Base-by-base conservation (phyloP, 495 filamentous ascomycete genomes). In the Tuber umbilicatum region DNA sequence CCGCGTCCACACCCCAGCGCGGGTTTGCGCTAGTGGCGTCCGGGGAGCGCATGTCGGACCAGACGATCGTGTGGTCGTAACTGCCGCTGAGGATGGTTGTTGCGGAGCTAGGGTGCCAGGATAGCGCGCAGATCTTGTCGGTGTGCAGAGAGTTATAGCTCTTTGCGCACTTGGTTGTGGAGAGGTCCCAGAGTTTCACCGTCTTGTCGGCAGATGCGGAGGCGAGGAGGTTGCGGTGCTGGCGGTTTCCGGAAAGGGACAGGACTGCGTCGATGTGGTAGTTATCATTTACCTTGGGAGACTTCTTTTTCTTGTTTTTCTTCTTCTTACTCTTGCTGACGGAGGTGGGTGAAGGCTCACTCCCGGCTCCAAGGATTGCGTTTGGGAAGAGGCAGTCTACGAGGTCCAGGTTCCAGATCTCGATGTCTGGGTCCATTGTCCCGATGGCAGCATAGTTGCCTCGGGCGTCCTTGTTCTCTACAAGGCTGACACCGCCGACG, bases 321-420 rank as follows among this genome's bases (percentile, higher is more conserved):
- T 92, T 92, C 42, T 83, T 80, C 79, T 88, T 88, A 72, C 82
- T 84, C 78, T 89, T 86, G 69, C 87, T 87, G 40, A 80, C 83
- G 40, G 82, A 83, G 42, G 82, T 76, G 5, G 82, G 81, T 35
- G 85, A 75, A 64, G 55, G 55, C 31, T 88, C 87, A n/a, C 87
- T 88, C 14, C 89, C 90, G 81, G 93, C 91, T n/a, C 95, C 95
- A 41, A 99, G 90, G 73, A 99, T 97, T 9, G 94, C 94, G 80
- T 97, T 94, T 35, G 96, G 95, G 82, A 96, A 98, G 91, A 99
- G 96, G 87, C 90, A 91, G 85, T 99, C 95, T 64, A 99, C 89
- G 1, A 92, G 90, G 82, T 98, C 95, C 67, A 99, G 86, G 83
- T 99, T 93, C 95, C 95, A 99, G 67, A 99, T 89, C 86, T 99